A percentile compares a stretch with the other conserved stretches of the same genome.
Evolutionary conservation across 768 basidiomycete genomes (phyloP).

Genomic region (Boletus rufocinnamomeus): DNA sequence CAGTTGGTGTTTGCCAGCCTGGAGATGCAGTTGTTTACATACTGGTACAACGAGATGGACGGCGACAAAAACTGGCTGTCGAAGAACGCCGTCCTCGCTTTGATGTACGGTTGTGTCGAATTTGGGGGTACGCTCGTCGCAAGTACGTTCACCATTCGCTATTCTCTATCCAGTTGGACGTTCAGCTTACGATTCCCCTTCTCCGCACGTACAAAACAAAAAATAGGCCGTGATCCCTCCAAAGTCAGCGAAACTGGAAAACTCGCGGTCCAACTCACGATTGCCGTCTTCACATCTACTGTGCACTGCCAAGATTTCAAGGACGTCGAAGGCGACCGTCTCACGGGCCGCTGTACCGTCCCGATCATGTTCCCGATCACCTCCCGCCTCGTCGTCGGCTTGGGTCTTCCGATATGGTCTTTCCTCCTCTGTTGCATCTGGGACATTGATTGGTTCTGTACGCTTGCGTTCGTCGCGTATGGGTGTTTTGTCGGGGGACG

Average conservation of each 20-base stretch:
- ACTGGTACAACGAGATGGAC: slow-evolving; percentile 42
- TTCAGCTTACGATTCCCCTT: background rate
- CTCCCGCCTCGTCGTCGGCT: slow-evolving; percentile 36
- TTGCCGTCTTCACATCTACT: slow-evolving; percentile 45
- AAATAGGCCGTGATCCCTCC: slow-evolving; percentile 26
- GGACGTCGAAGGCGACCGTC: slow-evolving; percentile 45
- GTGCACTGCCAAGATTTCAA: slow-evolving; percentile 53
- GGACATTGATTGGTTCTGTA: slow-evolving; percentile 33
- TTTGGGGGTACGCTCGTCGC: slow-evolving; percentile 41
- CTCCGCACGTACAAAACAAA: background rate
- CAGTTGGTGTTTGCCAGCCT: slow-evolving; percentile 37
- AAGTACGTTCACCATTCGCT: slow-evolving; percentile 24
- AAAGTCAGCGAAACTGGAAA: slow-evolving; percentile 31
- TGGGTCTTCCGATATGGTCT: slow-evolving; percentile 43
- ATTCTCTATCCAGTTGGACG: background rate
- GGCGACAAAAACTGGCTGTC: slow-evolving; percentile 41
- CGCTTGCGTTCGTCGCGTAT: slow-evolving; percentile 32
- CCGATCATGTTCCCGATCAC: slow-evolving; percentile 45
- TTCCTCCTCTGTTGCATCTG: slow-evolving; percentile 36
- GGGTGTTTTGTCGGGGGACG: slow-evolving; percentile 38
- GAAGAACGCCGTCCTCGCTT: slow-evolving; percentile 42
- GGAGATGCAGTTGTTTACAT: slow-evolving; percentile 34
- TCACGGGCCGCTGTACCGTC: slow-evolving; percentile 43
- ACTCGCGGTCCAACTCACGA: slow-evolving; percentile 38
- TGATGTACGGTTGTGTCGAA: slow-evolving; percentile 41